These are phyloP conservation scores for Acacia crassicarpa DNA, from an alignment of 306 rosid species.

Conservation along the genomic window DNA sequence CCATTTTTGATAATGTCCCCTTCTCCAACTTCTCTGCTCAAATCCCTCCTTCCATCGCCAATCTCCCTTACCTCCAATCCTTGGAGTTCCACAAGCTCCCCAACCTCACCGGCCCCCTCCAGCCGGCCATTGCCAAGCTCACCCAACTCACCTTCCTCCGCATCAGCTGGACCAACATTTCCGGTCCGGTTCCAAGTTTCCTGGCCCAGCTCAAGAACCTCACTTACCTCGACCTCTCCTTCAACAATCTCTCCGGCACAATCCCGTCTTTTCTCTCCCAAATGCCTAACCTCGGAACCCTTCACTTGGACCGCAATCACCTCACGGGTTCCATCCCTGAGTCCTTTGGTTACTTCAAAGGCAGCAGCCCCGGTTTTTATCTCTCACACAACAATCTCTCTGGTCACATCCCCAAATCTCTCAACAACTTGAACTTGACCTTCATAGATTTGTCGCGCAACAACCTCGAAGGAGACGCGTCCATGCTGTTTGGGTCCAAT, in stretches of 20 bases:
- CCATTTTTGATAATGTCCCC: slow-evolving; percentile 35
- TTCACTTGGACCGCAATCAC: no score
- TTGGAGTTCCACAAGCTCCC: slow-evolving; percentile 60
- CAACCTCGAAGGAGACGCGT: slow-evolving; percentile 62
- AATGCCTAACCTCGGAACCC: no score
- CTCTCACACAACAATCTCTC: slow-evolving; percentile 66
- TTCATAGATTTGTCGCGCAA: slow-evolving; percentile 52
- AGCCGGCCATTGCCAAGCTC: slow-evolving; percentile 58
- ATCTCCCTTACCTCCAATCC: slow-evolving; percentile 58
- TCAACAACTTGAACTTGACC: slow-evolving; percentile 16
- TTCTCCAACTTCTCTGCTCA: slow-evolving; percentile 42
- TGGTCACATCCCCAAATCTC: slow-evolving; percentile 51
- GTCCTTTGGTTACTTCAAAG: no score
- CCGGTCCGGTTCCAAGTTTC: slow-evolving; percentile 60
- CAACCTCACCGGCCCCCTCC: slow-evolving; percentile 64
- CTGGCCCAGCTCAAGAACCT: slow-evolving; percentile 53
- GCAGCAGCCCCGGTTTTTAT: no score
- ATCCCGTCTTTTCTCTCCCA: no score
- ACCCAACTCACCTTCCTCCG: slow-evolving; percentile 45
- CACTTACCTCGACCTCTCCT: slow-evolving; percentile 43
- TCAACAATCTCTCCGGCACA: no score
- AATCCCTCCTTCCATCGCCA: slow-evolving; percentile 67
- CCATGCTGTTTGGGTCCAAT: slow-evolving; percentile 45
- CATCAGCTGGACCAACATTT: slow-evolving; percentile 52
- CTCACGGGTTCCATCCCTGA: no score